These are phyloP conservation scores for Termitomyces sp. DNA, from an alignment of 768 basidiomycete species.

Conservation along the genomic window DNA sequence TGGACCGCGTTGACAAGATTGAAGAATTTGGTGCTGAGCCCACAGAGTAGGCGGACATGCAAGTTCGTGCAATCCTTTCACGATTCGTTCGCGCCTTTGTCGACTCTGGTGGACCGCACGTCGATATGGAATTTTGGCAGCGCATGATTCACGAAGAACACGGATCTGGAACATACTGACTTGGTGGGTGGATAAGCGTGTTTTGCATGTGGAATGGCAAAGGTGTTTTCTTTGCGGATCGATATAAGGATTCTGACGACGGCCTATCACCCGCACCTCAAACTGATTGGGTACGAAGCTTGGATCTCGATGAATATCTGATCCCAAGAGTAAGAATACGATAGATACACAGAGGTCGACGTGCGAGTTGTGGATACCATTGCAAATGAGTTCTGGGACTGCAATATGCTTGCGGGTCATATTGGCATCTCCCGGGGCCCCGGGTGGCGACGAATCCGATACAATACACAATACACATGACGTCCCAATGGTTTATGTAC, in stretches of 20 bases:
- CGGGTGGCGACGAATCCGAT: conserved; percentile 5
- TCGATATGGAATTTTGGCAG: conserved; percentile 8
- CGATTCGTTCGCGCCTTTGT: conserved; percentile 20
- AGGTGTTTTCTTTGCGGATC: not conserved
- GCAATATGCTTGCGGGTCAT: conserved; percentile 22
- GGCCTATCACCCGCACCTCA: not conserved
- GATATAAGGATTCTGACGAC: not conserved
- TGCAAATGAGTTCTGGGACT: conserved; percentile 9
- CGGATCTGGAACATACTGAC: not conserved
- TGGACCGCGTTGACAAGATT: conserved; percentile 19
- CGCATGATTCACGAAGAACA: conserved; percentile 1
- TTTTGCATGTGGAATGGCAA: conserved; percentile 10
- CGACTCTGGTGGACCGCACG: not conserved
- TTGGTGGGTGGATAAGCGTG: conserved; percentile 9
- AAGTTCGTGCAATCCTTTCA: conserved; percentile 16
- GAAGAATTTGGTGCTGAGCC: conserved; percentile 19
- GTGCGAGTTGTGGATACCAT: conserved; percentile 9
- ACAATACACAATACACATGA: conserved; percentile 14
- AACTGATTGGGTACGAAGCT: not conserved
- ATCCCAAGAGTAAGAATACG: not conserved
- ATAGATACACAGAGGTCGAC: conserved; percentile 8
- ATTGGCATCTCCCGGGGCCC: conserved; percentile 3
- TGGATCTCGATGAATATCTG: not conserved
- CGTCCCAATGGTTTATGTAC: conserved; percentile 20
- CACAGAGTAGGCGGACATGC: conserved; percentile 16